Percentiles rank a stretch among this genome's conserved stretches.
Conservation (phyloP, 2,329 filamentous ascomycete genomes). For the Bipolaris bicolor region DNA sequence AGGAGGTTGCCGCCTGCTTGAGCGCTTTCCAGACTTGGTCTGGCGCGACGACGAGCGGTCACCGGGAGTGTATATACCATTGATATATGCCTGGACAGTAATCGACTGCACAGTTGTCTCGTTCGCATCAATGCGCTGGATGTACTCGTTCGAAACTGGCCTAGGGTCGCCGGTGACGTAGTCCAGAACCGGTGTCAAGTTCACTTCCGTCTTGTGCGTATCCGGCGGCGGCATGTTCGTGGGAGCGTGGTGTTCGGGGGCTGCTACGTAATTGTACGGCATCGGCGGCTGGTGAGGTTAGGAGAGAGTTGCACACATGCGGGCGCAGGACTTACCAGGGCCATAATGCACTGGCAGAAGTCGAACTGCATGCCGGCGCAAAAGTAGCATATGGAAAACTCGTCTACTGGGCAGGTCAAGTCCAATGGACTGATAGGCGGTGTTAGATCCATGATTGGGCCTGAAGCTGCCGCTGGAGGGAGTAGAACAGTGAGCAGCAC, state of each 20-base stretch:
- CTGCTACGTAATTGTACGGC: slow-evolving; percentile 8
- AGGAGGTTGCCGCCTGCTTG: slow-evolving; percentile 34
- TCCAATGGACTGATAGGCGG: slow-evolving; percentile 29
- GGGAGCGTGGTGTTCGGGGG: slow-evolving; percentile 2
- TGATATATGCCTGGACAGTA: slow-evolving; percentile 37
- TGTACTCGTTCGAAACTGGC: slow-evolving; percentile 17
- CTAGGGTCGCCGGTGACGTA: slow-evolving; percentile 8
- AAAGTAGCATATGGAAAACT: slow-evolving; percentile 34
- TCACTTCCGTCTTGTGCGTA: slow-evolving; percentile 8
- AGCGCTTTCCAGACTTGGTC: slow-evolving; percentile 8
- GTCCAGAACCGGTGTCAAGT: slow-evolving; percentile 8
- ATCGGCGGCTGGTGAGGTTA: slow-evolving; percentile 25
- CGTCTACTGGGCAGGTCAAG: slow-evolving; percentile 33
- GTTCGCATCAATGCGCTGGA: slow-evolving; percentile 29
- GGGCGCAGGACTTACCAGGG: slow-evolving; percentile 21
- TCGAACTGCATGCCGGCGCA: slow-evolving; percentile 29
- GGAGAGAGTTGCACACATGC: neutral
- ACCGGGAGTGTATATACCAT: slow-evolving; percentile 39
- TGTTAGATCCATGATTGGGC: slow-evolving; percentile 31
- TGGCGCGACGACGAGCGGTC: slow-evolving; percentile 26
- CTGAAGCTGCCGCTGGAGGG: slow-evolving; percentile 35
- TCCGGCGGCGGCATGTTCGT: slow-evolving; percentile 10
- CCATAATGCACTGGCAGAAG: slow-evolving; percentile 27
- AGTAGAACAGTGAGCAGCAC: slow-evolving; percentile 37
- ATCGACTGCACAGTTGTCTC: slow-evolving; percentile 35